A percentile compares a stretch with the other conserved stretches of the same genome.
phyloP scores from a whole-genome alignment of 257 asterid genomes.

The Capsicum baccatum region DNA sequence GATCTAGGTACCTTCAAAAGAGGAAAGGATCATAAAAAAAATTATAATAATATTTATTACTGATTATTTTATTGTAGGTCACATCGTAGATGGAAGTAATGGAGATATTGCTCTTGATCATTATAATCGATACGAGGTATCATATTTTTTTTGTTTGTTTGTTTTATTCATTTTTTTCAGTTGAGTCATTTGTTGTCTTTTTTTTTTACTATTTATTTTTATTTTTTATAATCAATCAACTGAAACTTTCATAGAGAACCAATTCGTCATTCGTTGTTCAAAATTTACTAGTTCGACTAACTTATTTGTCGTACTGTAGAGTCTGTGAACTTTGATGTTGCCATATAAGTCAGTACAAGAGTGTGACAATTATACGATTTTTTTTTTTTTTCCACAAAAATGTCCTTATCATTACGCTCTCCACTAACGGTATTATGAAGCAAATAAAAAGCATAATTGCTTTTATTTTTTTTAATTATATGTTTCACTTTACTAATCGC shows the following conservation, averaged over 20 bases:
- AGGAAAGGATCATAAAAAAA: too few species aligned
- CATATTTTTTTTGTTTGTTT: not conserved
- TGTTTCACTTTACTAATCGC: not conserved
- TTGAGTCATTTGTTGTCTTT: not conserved
- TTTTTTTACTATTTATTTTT: too few species aligned
- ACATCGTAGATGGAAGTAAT: slow-evolving; percentile 48
- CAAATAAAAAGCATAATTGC: not conserved
- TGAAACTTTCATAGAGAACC: too few species aligned
- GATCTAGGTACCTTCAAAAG: too few species aligned
- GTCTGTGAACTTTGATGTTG: too few species aligned
- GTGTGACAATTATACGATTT: too few species aligned
- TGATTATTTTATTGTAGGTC: slow-evolving; percentile 36
- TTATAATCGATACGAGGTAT: slow-evolving; percentile 50
- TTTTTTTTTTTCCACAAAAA: not conserved
- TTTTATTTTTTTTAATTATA: too few species aligned
- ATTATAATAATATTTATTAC: not conserved
- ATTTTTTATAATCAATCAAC: too few species aligned
- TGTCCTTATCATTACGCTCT: not conserved
- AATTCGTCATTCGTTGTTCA: not conserved
- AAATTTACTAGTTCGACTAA: not conserved
- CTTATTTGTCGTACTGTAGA: not conserved
- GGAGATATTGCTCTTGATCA: slow-evolving; percentile 57
- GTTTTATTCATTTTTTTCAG: too few species aligned
- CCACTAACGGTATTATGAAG: not conserved
- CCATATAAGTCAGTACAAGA: too few species aligned